A percentile compares a stretch with the other conserved stretches of the same genome.
phyloP scores from a whole-genome alignment of 2,329 filamentous ascomycete species.

The Moelleriella libera region DNA sequence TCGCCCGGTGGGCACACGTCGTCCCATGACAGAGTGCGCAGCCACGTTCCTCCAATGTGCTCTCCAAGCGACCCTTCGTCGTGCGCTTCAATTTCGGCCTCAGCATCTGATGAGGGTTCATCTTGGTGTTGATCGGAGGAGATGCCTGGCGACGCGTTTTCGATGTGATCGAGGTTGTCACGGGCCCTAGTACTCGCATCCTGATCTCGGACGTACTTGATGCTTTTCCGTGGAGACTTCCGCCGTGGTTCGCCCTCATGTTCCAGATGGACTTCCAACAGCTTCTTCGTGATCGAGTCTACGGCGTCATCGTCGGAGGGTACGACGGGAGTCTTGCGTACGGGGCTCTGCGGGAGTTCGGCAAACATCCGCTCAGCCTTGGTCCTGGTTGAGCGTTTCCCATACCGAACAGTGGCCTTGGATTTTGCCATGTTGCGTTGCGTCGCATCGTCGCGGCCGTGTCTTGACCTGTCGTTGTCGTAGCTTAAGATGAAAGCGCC shows the following conservation, averaged over 20 bases:
- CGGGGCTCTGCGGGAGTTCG: constrained; percentile 35
- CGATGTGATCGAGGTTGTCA: neutral
- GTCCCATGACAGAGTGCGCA: constrained; percentile 38
- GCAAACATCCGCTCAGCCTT: constrained; percentile 34
- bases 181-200: constrained; percentile 3
- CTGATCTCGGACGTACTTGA: constrained; percentile 2
- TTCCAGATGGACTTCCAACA: constrained; percentile 16
- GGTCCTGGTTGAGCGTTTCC: constrained; percentile 31
- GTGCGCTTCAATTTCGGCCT: neutral
- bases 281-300: constrained; percentile 18
- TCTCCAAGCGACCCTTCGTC: neutral
- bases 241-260: constrained; percentile 5
- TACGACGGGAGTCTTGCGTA: constrained; percentile 15
- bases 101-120: neutral
- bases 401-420: constrained; percentile 32
- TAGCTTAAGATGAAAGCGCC: neutral
- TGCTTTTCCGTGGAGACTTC: constrained; percentile 7
- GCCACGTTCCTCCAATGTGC: constrained; percentile 4
- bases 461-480: neutral
- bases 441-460: neutral
- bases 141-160: neutral
- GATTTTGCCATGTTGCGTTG: constrained; percentile 28
- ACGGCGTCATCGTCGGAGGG: constrained; percentile 12
- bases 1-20: constrained; percentile 41
- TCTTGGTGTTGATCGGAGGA: neutral